Evolutionary conservation across 257 asterid genomes (phyloP).

Genomic region (Lantana camara): DNA sequence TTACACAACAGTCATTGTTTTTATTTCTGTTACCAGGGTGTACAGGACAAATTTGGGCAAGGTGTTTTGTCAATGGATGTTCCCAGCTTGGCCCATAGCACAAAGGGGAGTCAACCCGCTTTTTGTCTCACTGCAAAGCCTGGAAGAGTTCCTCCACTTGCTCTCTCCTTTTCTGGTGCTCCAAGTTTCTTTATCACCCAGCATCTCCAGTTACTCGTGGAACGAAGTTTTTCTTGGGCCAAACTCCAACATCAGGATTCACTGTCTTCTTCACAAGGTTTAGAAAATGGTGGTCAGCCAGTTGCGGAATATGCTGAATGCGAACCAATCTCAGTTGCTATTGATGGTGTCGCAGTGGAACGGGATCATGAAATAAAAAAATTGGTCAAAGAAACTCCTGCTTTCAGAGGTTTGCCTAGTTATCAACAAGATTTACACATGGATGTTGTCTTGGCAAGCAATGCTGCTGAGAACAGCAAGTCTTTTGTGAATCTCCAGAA

Average conservation of each 20-base stretch:
- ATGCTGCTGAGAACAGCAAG: conserved; percentile 27
- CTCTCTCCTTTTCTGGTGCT: conserved; percentile 43
- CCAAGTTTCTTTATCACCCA: conserved; percentile 41
- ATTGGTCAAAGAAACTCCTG: conserved; percentile 31
- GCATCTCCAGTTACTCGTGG: conserved; percentile 51
- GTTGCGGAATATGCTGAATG: conserved; percentile 36
- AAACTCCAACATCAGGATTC: conserved; percentile 41
- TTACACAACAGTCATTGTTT: conserved; percentile 21
- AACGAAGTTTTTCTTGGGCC: conserved; percentile 33
- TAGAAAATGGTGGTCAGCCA: conserved; percentile 39
- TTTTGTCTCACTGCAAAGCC: conserved; percentile 42
- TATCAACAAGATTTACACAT: conserved; percentile 33
- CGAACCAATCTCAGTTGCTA: conserved; percentile 35
- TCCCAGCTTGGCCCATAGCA: conserved; percentile 45
- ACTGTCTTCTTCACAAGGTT: conserved; percentile 31
- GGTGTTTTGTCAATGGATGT: conserved; percentile 54
- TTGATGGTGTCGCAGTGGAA: conserved; percentile 25
- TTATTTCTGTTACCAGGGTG: conserved; percentile 39
- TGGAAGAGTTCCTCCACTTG: conserved; percentile 38
- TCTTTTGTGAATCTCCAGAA: conserved; percentile 32
- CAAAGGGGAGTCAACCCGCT: conserved; percentile 40
- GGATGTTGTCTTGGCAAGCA: conserved; percentile 31
- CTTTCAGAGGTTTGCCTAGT: conserved; percentile 25
- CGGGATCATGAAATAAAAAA: conserved; percentile 24
- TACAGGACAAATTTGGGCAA: conserved; percentile 43